A percentile compares a stretch with the other conserved stretches of the same genome.
phyloP scores from a whole-genome alignment of 2,329 filamentous ascomycete species.

The Uncinocarpus reesii region DNA sequence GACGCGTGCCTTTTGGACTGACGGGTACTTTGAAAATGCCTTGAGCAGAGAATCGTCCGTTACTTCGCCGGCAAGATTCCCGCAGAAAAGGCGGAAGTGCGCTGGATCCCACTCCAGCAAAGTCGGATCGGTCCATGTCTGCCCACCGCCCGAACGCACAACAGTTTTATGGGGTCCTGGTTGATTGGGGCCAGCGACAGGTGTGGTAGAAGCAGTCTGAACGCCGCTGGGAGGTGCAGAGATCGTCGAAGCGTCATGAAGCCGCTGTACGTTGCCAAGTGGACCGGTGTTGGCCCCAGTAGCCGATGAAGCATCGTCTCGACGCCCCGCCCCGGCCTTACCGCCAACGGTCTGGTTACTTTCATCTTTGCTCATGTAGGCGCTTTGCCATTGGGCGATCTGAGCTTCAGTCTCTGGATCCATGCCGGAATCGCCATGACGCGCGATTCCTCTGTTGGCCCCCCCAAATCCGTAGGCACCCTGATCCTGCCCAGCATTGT shows the following conservation, averaged over 20 bases:
- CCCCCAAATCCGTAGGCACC: conserved; percentile 26
- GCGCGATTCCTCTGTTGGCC: conserved; percentile 37
- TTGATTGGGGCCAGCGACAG: conserved; percentile 38
- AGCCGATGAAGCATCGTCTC: conserved; percentile 33
- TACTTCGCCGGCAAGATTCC: conserved; percentile 92
- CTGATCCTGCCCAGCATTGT: conserved; percentile 50
- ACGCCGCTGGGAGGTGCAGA: conserved; percentile 24
- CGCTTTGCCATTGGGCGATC: conserved; percentile 90
- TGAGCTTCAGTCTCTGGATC: conserved; percentile 81
- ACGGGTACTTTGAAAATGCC: conserved; percentile 79
- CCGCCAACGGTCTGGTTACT: conserved; percentile 22
- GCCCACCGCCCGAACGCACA: conserved; percentile 74
- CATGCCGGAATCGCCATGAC: conserved; percentile 33
- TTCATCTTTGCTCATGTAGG: conserved; percentile 58
- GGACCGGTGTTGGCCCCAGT: conserved; percentile 40
- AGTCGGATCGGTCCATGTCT: conserved; percentile 80
- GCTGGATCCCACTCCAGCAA: conserved; percentile 93
- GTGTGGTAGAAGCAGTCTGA: conserved; percentile 33
- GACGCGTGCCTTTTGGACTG: conserved; percentile 84
- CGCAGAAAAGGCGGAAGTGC: conserved; percentile 90
- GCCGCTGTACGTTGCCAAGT: conserved; percentile 28
- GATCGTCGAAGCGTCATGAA: conserved; percentile 20
- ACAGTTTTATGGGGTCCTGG: conserved; percentile 67
- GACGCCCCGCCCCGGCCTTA: conserved; percentile 30
- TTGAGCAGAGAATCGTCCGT: conserved; percentile 93